Evolutionary conservation across 345 rosid species (phyloP).

Genomic region (Crucihimalaya himalaica): DNA sequence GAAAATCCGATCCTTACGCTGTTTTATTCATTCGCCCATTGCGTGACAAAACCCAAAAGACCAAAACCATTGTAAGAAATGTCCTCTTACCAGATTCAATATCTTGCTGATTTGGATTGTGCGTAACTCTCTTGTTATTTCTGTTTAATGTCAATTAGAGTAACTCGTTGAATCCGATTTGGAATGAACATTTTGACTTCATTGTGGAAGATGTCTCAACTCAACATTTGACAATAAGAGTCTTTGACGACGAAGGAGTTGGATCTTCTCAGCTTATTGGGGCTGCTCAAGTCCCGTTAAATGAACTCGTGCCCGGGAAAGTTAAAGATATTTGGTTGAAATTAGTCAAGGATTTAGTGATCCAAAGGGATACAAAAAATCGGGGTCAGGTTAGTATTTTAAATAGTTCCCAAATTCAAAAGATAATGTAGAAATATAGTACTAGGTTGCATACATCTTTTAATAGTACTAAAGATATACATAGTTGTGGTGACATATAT

Average conservation of each 20-base stretch:
- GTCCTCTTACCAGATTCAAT: background rate
- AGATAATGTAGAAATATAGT: background rate
- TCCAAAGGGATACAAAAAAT: conserved; percentile 84
- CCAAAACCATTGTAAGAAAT: conserved; percentile 71
- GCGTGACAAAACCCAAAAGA: conserved; percentile 64
- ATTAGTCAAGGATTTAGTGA: conserved; percentile 75
- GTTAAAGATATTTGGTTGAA: conserved; percentile 82
- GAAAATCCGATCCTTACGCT: conserved; percentile 93
- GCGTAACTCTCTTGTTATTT: background rate
- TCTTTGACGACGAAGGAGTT: conserved; percentile 89
- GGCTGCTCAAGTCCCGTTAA: conserved; percentile 59
- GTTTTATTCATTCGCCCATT: conserved; percentile 77
- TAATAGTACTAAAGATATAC: background rate
- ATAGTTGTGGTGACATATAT: background rate
- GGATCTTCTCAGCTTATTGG: conserved; percentile 83
- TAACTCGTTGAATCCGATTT: conserved; percentile 80
- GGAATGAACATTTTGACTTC: conserved; percentile 95
- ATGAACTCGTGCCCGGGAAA: conserved; percentile 77
- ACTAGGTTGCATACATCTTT: background rate
- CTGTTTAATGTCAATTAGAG: conserved; percentile 47
- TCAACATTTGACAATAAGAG: conserved; percentile 74
- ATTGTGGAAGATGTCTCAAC: conserved; percentile 74
- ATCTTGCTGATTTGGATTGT: conserved; percentile 13
- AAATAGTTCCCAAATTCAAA: background rate
- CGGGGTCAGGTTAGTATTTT: conserved; percentile 67